Evolutionary conservation across 2,329 filamentous ascomycete genomes (phyloP).

Genomic region (Diaporthe australafricana): DNA sequence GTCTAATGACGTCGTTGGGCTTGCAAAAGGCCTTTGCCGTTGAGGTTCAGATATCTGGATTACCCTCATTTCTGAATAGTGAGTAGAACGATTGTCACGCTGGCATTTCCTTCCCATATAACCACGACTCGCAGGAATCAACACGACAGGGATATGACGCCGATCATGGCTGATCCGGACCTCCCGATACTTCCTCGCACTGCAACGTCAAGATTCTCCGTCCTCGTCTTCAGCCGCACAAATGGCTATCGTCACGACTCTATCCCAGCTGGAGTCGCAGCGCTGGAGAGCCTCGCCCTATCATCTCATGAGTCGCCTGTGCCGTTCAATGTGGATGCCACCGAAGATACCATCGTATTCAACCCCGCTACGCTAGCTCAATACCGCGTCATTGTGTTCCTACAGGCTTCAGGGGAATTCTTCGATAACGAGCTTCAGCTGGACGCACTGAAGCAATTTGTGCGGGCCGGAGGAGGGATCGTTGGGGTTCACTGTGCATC

Average conservation of each 20-base stretch:
- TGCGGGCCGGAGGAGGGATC: slow-evolving; percentile 50
- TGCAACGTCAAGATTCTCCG: slow-evolving; percentile 38
- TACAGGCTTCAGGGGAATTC: slow-evolving; percentile 54
- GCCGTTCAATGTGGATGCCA: slow-evolving; percentile 48
- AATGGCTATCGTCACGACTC: slow-evolving; percentile 52
- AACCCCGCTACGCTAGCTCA: slow-evolving; percentile 44
- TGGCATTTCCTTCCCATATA: background rate
- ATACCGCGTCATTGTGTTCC: slow-evolving; percentile 52
- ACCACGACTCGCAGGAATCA: background rate
- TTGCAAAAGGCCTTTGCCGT: background rate
- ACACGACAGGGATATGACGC: background rate
- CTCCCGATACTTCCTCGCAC: slow-evolving; percentile 3
- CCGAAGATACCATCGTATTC: slow-evolving; percentile 51
- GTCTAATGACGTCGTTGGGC: background rate
- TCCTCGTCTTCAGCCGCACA: slow-evolving; percentile 55
- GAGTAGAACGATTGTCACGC: background rate
- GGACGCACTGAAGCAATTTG: slow-evolving; percentile 47
- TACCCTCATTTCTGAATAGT: background rate
- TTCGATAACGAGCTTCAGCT: slow-evolving; percentile 47
- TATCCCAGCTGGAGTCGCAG: slow-evolving; percentile 51
- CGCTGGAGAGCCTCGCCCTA: slow-evolving; percentile 46
- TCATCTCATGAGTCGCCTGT: slow-evolving; percentile 38
- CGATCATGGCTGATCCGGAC: background rate
- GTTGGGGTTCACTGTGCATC: slow-evolving; percentile 55
- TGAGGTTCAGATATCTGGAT: background rate